These are phyloP conservation scores for Phytophthora syringae DNA, from an alignment of 352 stramenopile genomes.

Conservation along the genomic window DNA sequence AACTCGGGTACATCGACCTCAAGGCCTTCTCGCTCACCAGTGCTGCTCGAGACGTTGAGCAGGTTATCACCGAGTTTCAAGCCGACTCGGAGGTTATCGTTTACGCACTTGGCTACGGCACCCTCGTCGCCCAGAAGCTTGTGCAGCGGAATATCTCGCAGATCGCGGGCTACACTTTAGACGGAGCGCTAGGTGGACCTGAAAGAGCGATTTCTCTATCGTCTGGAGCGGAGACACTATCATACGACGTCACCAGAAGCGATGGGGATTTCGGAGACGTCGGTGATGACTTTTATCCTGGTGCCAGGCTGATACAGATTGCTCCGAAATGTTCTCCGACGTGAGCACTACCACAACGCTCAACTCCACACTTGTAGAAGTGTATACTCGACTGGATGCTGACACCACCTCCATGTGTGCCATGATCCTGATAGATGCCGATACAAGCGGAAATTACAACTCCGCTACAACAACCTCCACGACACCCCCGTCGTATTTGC, in stretches of 20 bases:
- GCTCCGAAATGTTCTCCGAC: constrained; percentile 45
- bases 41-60: constrained; percentile 63
- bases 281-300: constrained; percentile 43
- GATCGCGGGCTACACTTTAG: constrained; percentile 66
- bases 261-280: constrained; percentile 56
- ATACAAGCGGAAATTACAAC: constrained; percentile 13
- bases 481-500: constrained; percentile 45
- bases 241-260: constrained; percentile 37
- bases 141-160: constrained; percentile 58
- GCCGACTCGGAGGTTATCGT: constrained; percentile 47
- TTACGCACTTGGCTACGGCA: constrained; percentile 78
- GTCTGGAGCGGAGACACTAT: neutral
- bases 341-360: constrained; percentile 35
- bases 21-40: constrained; percentile 74
- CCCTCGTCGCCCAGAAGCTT: constrained; percentile 65
- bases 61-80: constrained; percentile 58
- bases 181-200: constrained; percentile 44
- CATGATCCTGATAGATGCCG: constrained; percentile 23
- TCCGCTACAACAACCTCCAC: constrained; percentile 8
- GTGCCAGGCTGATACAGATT: constrained; percentile 54
- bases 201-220: constrained; percentile 1
- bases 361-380: constrained; percentile 35
- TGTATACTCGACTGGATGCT: constrained; percentile 49
- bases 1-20: constrained; percentile 33
- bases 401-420: constrained; percentile 38